Evolutionary conservation across 306 rosid genomes (phyloP), one percentile per base, ranked within the genome.

Genomic region (Cucumis sativus): DNA sequence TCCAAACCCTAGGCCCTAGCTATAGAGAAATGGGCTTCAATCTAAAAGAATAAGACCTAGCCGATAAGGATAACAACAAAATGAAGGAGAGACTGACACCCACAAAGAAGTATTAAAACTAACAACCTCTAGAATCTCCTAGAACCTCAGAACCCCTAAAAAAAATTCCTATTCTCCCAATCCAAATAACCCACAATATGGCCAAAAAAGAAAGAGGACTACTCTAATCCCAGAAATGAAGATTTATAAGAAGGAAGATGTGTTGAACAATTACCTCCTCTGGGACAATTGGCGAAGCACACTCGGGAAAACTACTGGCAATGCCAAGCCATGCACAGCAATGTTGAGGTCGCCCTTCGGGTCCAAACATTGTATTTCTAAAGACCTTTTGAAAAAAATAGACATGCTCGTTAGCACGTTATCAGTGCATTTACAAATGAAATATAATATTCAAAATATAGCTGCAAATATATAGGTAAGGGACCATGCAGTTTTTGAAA

Each of bases 261-360:
- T 54, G 54, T 76, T 65, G 67, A 79, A 57, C 13, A 51, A 49
- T 73, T 78, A 90, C 99, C 99, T 95, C 99, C 86, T 95, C 99
- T 13, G 93, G 97, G 77, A 95, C 91, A 75, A 95, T 82, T 17
- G 91, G 90, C 74, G 97, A 95, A 51, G 97, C 91, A 84, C 97
- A 95, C 82, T 95, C 99, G 20, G 97, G 97, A 83, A 95, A 92
- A 88, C 99, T 95, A 85, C 99, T 95, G 62, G 99, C 99, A 71
- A 95, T 84, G 68, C 99, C 97, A 82, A 92, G 97, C 99, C 99
- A 95, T 59, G 99, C 97, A 87, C 99, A 95, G 70, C 99, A 95
- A 87, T 95, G 99, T 57, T 95, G 97, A 74, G 99, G 99, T 79
- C 97, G 97, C 49, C 99, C 99, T 88, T 95, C 99, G 28, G 99